Evolutionary conservation across 345 rosid species (phyloP).

Genomic region (Pugionium cornutum): DNA sequence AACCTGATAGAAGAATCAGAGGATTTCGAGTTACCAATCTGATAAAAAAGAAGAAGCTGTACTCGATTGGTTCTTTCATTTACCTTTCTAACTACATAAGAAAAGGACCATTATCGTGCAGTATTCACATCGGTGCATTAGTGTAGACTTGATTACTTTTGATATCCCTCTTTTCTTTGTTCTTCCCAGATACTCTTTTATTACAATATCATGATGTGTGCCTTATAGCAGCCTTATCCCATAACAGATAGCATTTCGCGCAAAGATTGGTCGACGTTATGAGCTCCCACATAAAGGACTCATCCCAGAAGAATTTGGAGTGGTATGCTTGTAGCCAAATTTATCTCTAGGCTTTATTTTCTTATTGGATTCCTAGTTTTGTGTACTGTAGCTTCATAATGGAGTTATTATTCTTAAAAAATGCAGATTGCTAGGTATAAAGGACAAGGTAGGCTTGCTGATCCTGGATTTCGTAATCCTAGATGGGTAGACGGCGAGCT

Average conservation of each 20-base stretch:
- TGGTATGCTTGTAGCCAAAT: conserved; percentile 50
- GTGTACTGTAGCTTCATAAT: conserved; percentile 15
- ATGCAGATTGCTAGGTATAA: conserved; percentile 83
- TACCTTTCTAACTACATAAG: neutral
- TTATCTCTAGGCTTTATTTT: neutral
- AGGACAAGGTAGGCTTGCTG: conserved; percentile 97
- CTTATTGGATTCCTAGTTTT: conserved; percentile 8
- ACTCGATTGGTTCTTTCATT: neutral
- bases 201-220: conserved; percentile 22
- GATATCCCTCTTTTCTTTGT: neutral
- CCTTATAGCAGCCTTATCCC: conserved; percentile 15
- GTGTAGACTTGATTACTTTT: neutral
- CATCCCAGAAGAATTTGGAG: conserved; percentile 97
- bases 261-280: conserved; percentile 85
- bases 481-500: conserved; percentile 99
- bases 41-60: neutral
- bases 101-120: neutral
- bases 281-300: conserved; percentile 94
- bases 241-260: conserved; percentile 88
- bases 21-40: neutral
- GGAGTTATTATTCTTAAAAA: conserved; percentile 15
- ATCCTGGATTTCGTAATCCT: conserved; percentile 81
- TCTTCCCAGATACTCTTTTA: neutral
- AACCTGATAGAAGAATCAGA: conserved; percentile 3
- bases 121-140: neutral